A percentile compares a stretch with the other conserved stretches of the same genome.
Conservation (phyloP, 345 rosid species). For the Corchorus capsularis region DNA sequence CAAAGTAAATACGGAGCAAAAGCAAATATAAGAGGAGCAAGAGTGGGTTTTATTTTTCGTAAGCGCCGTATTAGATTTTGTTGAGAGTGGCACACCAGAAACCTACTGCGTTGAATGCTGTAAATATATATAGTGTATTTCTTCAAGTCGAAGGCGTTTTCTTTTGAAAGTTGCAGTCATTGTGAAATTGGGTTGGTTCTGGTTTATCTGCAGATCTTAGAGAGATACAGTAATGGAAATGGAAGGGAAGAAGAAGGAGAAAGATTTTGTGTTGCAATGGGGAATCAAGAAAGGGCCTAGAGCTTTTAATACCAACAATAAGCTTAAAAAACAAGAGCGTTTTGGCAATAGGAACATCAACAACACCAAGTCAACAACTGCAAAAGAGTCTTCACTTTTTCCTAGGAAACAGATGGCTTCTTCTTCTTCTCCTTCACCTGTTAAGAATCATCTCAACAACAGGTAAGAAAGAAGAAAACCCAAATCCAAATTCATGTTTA, state of each 20-base stretch:
- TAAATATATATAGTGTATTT: not conserved
- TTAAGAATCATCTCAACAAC: slow-evolving; percentile 47
- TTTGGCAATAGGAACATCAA: slow-evolving; percentile 30
- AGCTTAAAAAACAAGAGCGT: slow-evolving; percentile 63
- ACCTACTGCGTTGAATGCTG: slow-evolving; percentile 4
- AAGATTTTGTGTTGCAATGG: slow-evolving; percentile 91
- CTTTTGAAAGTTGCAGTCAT: slow-evolving; percentile 19
- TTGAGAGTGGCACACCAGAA: slow-evolving; percentile 10
- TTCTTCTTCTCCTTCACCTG: slow-evolving; percentile 27
- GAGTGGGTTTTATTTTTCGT: slow-evolving; percentile 11
- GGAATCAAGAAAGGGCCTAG: slow-evolving; percentile 86
- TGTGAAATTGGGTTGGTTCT: slow-evolving; percentile 10
- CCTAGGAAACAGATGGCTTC: slow-evolving; percentile 52
- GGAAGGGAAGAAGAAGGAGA: slow-evolving; percentile 62
- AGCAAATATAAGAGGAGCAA: not conserved
- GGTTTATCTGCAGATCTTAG: not conserved
- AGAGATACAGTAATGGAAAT: slow-evolving; percentile 45
- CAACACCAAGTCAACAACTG: slow-evolving; percentile 38
- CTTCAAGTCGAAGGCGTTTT: slow-evolving; percentile 21
- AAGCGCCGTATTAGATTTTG: slow-evolving; percentile 27
- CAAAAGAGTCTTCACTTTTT: slow-evolving; percentile 17
- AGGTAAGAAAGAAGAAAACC: slow-evolving; percentile 41
- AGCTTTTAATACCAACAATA: slow-evolving; percentile 42
- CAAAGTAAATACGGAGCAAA: not conserved
- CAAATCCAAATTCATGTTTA: not conserved